phyloP scores from a whole-genome alignment of 768 basidiomycete species.

The Amanita pseudoporphyria region DNA sequence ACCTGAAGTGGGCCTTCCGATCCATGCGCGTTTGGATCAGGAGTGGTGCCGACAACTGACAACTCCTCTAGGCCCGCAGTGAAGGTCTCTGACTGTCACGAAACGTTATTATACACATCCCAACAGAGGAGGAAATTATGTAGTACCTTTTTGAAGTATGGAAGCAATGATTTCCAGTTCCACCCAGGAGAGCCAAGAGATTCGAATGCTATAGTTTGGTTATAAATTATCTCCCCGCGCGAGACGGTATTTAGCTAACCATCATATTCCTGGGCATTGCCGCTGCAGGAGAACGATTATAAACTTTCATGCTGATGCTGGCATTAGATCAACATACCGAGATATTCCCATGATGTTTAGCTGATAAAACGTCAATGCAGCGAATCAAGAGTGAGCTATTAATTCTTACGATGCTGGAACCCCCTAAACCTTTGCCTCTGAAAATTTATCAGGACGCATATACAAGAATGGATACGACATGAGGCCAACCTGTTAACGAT shows the following conservation, averaged over 20 bases:
- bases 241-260: not conserved
- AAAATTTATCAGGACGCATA: not conserved
- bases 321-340: conserved; percentile 8
- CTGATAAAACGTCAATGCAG: not conserved
- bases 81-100: not conserved
- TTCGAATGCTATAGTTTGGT: conserved; percentile 9
- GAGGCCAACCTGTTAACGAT: not conserved
- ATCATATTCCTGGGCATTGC: conserved; percentile 4
- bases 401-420: conserved; percentile 14
- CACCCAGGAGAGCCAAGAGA: conserved; percentile 11
- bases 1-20: not conserved
- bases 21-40: not conserved
- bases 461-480: not conserved
- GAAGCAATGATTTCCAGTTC: conserved; percentile 13
- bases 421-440: conserved; percentile 21
- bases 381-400: not conserved
- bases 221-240: not conserved
- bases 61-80: not conserved
- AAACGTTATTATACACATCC: not conserved
- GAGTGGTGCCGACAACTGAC: not conserved
- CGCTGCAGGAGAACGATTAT: not conserved
- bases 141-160: conserved; percentile 13
- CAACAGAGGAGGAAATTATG: not conserved
- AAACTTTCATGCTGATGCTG: not conserved
- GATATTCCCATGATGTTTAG: conserved; percentile 6